Base-by-base conservation (phyloP, 805 yeast species). In the Saccharomycopsis schoenii region DNA sequence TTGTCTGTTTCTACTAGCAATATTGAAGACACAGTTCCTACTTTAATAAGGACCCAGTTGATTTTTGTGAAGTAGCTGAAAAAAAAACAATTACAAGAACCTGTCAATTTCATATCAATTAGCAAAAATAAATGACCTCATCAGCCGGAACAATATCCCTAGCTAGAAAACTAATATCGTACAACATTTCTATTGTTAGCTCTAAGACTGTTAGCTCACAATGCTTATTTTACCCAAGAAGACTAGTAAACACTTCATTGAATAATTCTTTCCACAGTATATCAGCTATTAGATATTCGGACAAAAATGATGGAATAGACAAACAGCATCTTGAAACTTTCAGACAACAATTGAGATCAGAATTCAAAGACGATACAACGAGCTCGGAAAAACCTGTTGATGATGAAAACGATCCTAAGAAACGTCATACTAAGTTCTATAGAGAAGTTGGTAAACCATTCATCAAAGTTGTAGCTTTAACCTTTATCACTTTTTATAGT, bases 401-500 rank as follows among this genome's bases (percentile, higher is more conserved):
- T 9, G 52, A 52, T 12, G 40, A 36, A 24, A n/a, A 37, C 10
- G 41, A n/a, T 5, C 60, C 41, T 36, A 60, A 54, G 19, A 60
- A 57, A 37, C 19, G 41, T 12, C 55, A 60, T 56, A 60, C 62
- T 11, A 56, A 60, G 25, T 78, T 82, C 67, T 82, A 82, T 66
- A 72, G 76, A 62, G 76, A 75, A 42, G 76, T 79, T 65, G 80
- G 77, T 1, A 71, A 67, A 25, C 84, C 85, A 1, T 72, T 78
- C 55, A 60, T 75, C 4, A 81, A 79, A 62, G 76, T 80, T 17
- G 68, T 81, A 40, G 71, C 71, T 0, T 60, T 79, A 8, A 76
- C 83, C 5, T 73, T 80, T 58, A 76, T 70, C 1, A 77, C 83
- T 0, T 82, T 78, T 63, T 82, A 79, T 63, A 69, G 77, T 0